Base-by-base conservation (phyloP, 2,329 filamentous ascomycete species). In the Diplodia scrobiculata region DNA sequence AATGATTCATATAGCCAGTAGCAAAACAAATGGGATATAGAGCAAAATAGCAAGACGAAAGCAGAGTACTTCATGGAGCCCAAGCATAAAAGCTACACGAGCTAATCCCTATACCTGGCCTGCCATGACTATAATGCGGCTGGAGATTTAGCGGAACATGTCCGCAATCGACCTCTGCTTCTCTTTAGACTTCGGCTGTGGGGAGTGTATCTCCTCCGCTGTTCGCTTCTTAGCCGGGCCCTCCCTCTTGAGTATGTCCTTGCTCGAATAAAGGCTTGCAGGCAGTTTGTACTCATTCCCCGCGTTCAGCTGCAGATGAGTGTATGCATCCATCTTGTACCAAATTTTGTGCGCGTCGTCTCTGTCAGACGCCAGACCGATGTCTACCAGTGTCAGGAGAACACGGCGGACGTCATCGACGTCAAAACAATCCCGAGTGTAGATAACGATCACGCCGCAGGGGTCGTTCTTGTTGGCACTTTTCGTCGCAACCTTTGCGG, bases 351-450 rank as follows among this genome's bases (percentile, higher is more conserved):
- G 80, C 1, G 45, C 36, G 3, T 80, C 60, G 14, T 72, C 71
- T 21, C 58, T 29, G 27, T 69, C 68, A 6, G 73, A 71, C 17
- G 89, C 81, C 45, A 95, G 78, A 7, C 84, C 86, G 67, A 92
- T 79, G 65, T 87, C 81, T 60, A 84, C 83, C 68, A 96, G 76
- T 69, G 81, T 84, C 67, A 80, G 73, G 47, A 94, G 78, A 3
- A 96, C 89, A 51, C 89, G 83, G 32, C 81, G 82, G 5, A 96
- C 84, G 73, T 96, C 91, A 3, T 82, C 79, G 62, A 79, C 82
- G 73, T 96, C 87, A 32, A 80, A 80, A 73, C 92, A 95, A 74
- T 96, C 87, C 50, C 81, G 79, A 5, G 91, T 96, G 75, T 96
- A 96, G 7, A 96, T 81, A 70, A 90, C 93, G 29, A 96, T 86